Percentiles rank a stretch among this genome's conserved stretches.
These are phyloP conservation scores for Gracilaria caudata DNA, from an alignment of 23 red algal genomes.

Conservation along the genomic window DNA sequence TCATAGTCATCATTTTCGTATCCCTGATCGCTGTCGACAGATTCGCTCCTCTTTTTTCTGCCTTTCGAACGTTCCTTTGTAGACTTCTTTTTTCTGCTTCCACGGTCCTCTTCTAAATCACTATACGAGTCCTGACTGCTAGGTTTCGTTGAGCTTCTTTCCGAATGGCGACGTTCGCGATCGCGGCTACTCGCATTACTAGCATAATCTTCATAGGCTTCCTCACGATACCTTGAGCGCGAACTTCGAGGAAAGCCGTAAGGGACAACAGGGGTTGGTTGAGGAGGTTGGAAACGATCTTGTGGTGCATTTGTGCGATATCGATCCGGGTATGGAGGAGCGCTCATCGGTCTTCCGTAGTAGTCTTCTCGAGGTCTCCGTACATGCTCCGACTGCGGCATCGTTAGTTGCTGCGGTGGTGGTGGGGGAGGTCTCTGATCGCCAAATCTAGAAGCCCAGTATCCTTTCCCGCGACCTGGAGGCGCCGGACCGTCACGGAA, in stretches of 20 bases:
- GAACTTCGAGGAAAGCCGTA: constrained; percentile 39
- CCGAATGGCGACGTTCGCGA: constrained; percentile 23
- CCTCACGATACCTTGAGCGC: constrained; percentile 26
- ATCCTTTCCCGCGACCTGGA: constrained; percentile 28
- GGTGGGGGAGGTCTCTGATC: constrained; percentile 22
- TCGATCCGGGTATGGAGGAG: constrained; percentile 50
- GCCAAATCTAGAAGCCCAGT: constrained; percentile 46
- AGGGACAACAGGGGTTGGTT: constrained; percentile 45
- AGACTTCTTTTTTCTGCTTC: constrained; percentile 2
- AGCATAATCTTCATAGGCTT: constrained; percentile 56
- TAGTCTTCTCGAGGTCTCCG: constrained; percentile 43
- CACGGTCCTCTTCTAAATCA: constrained; percentile 1
- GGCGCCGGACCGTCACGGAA: constrained; percentile 41
- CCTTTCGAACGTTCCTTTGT: constrained; percentile 14
- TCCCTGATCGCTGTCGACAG: constrained; percentile 18
- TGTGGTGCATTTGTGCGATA: constrained; percentile 30
- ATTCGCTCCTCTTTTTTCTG: constrained; percentile 28
- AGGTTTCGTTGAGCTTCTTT: constrained; percentile 28
- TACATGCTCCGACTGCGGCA: constrained; percentile 16
- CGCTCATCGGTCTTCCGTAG: constrained; percentile 18
- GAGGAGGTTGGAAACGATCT: constrained; percentile 57
- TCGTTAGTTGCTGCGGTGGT: neutral
- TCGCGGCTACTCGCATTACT: constrained; percentile 28
- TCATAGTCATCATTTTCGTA: constrained; percentile 38
- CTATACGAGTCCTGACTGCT: constrained; percentile 16